Percentiles rank a stretch among this genome's conserved stretches.
Evolutionary conservation across 2,329 filamentous ascomycete genomes (phyloP).

Genomic region (Colletotrichum aenigma): DNA sequence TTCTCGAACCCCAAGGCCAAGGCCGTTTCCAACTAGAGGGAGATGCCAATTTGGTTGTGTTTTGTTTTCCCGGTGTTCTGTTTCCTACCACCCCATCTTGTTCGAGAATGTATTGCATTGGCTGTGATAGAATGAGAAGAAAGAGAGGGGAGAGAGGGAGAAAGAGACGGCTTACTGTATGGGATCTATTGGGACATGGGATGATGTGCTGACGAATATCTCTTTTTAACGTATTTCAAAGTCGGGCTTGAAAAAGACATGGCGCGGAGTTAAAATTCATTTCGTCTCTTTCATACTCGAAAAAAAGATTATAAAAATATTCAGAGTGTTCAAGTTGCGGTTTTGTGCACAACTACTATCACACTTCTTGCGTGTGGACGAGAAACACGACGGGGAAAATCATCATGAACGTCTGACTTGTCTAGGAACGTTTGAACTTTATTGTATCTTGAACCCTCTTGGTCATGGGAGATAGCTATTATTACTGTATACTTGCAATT

Average conservation of each 20-base stretch:
- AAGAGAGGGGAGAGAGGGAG: neutral
- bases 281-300: neutral
- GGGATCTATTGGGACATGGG: neutral
- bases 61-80: neutral
- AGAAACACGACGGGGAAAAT: neutral
- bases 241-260: constrained; percentile 15
- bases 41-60: neutral
- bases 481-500: constrained; percentile 17
- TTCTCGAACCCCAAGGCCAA: constrained; percentile 46
- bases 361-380: neutral
- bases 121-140: neutral
- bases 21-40: constrained; percentile 14
- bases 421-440: neutral
- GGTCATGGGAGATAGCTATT: constrained; percentile 10
- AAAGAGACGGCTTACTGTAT: neutral
- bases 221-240: neutral
- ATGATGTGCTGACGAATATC: neutral
- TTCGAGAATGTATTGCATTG: neutral
- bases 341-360: neutral
- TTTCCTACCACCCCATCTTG: neutral
- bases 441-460: neutral
- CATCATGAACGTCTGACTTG: neutral
- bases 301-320: neutral
- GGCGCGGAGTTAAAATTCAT: constrained; percentile 10
- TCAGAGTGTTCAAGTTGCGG: neutral